Evolutionary conservation across 768 basidiomycete genomes (phyloP).

Genomic region (Lactarius hatsudake): DNA sequence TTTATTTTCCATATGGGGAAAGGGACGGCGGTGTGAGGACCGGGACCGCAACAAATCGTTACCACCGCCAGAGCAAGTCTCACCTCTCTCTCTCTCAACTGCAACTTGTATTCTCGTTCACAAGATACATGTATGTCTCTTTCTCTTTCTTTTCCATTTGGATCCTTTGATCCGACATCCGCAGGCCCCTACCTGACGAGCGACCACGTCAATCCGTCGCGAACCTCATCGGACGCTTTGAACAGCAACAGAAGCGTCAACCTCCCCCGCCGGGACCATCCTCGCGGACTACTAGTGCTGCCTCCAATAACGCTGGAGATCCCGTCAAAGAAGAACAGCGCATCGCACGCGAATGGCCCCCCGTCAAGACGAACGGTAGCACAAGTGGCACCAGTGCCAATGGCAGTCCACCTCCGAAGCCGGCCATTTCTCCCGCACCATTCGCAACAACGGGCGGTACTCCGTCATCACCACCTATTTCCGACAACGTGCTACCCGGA

Average conservation of each 20-base stretch:
- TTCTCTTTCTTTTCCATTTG: neutral
- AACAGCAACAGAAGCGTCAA: slow-evolving; percentile 68
- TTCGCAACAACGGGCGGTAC: neutral
- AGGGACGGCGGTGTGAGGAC: neutral
- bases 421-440: slow-evolving; percentile 9
- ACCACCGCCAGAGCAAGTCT: neutral
- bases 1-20: neutral
- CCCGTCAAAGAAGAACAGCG: slow-evolving; percentile 62
- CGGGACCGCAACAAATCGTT: neutral
- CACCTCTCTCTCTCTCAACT: neutral
- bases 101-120: neutral
- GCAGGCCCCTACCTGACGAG: slow-evolving; percentile 85
- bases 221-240: slow-evolving; percentile 87
- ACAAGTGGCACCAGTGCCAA: neutral
- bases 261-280: slow-evolving; percentile 33
- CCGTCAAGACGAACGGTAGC: slow-evolving; percentile 25
- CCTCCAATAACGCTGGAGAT: slow-evolving; percentile 62
- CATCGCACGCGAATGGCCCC: slow-evolving; percentile 80
- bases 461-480: neutral
- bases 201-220: slow-evolving; percentile 83
- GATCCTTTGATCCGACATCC: slow-evolving; percentile 9
- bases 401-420: neutral
- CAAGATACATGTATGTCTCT: slow-evolving; percentile 17
- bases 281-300: slow-evolving; percentile 64
- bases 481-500: neutral